Evolutionary conservation across 2,329 filamentous ascomycete genomes (phyloP).

Genomic region (Claviceps monticola): DNA sequence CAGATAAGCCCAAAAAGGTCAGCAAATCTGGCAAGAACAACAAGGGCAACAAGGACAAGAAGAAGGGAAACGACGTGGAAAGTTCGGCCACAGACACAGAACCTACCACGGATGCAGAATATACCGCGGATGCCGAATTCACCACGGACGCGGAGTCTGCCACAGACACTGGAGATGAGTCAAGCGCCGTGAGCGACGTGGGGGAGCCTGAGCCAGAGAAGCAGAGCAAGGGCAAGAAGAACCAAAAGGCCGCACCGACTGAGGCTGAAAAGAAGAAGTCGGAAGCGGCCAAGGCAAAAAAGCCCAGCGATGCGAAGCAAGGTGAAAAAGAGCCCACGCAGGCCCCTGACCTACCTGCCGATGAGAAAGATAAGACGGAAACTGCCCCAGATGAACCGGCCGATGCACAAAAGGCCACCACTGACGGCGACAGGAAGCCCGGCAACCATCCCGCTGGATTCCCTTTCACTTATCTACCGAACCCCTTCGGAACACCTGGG

Average conservation of each 20-base stretch:
- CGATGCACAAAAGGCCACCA: constrained; percentile 3
- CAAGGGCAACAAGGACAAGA: constrained; percentile 9
- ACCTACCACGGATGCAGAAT: constrained; percentile 9
- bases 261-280: constrained; percentile 5
- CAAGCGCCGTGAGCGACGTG: constrained; percentile 8
- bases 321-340: background rate
- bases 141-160: too few relatives aligned
- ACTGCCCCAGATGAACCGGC: constrained; percentile 6
- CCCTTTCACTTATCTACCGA: constrained; percentile 23
- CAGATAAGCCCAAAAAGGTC: constrained; percentile 9
- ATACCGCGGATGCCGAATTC: too few relatives aligned
- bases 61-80: constrained; percentile 8
- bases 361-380: constrained; percentile 4
- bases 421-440: constrained; percentile 9
- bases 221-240: constrained; percentile 6
- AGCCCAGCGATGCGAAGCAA: constrained; percentile 1
- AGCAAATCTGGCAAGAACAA: constrained; percentile 9
- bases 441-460: constrained; percentile 15
- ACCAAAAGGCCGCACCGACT: background rate
- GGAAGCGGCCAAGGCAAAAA: constrained; percentile 7
- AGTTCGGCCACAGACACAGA: constrained; percentile 11
- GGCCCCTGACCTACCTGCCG: background rate
- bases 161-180: constrained; percentile 6
- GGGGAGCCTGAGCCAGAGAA: background rate
- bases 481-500: constrained; percentile 33